phyloP scores from a whole-genome alignment of 2,329 filamentous ascomycete genomes.

The Aspergillus fructus region DNA sequence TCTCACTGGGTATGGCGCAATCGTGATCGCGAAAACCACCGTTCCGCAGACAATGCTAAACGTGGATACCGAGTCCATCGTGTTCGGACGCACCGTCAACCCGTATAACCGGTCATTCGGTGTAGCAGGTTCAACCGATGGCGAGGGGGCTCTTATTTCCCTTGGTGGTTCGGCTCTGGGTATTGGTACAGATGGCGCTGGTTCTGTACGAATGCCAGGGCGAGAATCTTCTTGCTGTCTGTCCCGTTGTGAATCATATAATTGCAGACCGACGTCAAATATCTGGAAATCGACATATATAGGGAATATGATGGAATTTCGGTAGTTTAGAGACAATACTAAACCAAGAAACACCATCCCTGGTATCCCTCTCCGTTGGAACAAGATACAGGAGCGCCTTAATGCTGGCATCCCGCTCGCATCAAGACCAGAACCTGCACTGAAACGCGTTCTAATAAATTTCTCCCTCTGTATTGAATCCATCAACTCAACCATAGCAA shows the following conservation, averaged over 20 bases:
- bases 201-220: background rate
- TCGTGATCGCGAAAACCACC: background rate
- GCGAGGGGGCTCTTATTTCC: background rate
- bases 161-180: background rate
- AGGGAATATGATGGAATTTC: background rate
- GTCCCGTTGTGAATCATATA: background rate
- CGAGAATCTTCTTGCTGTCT: background rate
- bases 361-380: no score
- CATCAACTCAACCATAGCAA: no score
- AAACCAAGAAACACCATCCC: background rate
- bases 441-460: no score
- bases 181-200: background rate
- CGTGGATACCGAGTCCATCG: background rate
- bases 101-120: background rate
- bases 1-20: background rate
- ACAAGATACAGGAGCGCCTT: no score
- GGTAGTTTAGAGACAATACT: background rate
- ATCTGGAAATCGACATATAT: background rate
- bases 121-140: background rate
- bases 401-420: no score
- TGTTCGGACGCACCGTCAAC: background rate
- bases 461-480: no score
- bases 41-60: constrained; percentile 2
- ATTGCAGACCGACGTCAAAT: background rate
- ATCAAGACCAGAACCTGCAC: no score